Conservation (phyloP, 2,329 filamentous ascomycete genomes). For the Metarhizium rileyi region DNA sequence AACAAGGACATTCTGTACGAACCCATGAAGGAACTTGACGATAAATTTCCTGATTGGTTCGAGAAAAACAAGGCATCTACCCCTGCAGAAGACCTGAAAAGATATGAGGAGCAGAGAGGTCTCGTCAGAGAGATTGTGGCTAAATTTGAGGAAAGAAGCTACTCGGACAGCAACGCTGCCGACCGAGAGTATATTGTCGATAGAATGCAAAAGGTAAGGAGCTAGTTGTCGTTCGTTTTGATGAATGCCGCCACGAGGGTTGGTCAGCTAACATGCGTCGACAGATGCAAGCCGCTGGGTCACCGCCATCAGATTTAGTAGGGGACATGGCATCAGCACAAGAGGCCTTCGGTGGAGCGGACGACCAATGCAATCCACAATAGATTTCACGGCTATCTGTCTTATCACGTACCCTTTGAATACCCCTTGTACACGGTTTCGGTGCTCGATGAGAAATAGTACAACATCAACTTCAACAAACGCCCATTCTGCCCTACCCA, state of each 20-base stretch:
- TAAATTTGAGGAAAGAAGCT: conserved; percentile 76
- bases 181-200: conserved; percentile 93
- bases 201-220: conserved; percentile 85
- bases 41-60: conserved; percentile 89
- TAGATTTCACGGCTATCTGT: conserved; percentile 25
- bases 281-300: conserved; percentile 94
- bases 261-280: neutral
- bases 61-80: conserved; percentile 61
- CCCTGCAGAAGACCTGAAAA: conserved; percentile 60
- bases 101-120: conserved; percentile 71
- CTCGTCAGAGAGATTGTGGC: conserved; percentile 79
- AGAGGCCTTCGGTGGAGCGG: conserved; percentile 52
- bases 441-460: neutral
- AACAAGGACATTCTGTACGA: conserved; percentile 98
- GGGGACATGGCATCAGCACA: conserved; percentile 81
- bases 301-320: conserved; percentile 81
- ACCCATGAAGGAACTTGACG: conserved; percentile 93
- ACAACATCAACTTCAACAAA: neutral
- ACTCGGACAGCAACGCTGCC: conserved; percentile 69
- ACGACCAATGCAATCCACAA: conserved; percentile 55
- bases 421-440: conserved; percentile 11
- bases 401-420: conserved; percentile 17
- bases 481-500: neutral
- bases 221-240: neutral
- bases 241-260: neutral